Percentiles rank a stretch among this genome's conserved stretches.
Conservation (phyloP, 1,284 basidiomycete species). For the Mycena sp. region DNA sequence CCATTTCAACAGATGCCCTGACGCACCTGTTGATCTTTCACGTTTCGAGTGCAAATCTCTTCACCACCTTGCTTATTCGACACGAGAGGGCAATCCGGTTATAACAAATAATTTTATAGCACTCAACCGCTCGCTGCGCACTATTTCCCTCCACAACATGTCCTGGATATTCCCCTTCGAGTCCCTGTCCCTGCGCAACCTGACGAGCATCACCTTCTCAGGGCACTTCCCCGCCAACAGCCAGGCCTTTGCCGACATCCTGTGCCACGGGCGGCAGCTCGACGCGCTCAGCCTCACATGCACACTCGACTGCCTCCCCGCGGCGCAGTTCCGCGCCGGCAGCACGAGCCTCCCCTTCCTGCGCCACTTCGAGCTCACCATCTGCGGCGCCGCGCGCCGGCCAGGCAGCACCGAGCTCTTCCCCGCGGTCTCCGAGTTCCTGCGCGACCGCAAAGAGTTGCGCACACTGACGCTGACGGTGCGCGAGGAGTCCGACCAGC, state of each 20-base stretch:
- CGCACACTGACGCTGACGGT: slow-evolving; percentile 62
- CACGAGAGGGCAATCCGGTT: slow-evolving; percentile 50
- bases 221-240: slow-evolving; percentile 61
- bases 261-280: slow-evolving; percentile 67
- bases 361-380: slow-evolving; percentile 66
- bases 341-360: slow-evolving; percentile 62
- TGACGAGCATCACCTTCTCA: slow-evolving; percentile 69
- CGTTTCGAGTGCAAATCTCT: slow-evolving; percentile 67
- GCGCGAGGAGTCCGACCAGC: slow-evolving; percentile 55
- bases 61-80: slow-evolving; percentile 63
- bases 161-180: slow-evolving; percentile 66
- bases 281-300: slow-evolving; percentile 66
- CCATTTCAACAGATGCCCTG: slow-evolving; percentile 31
- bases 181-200: slow-evolving; percentile 64
- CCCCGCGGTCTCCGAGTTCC: slow-evolving; percentile 72
- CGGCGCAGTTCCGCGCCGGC: slow-evolving; percentile 58
- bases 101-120: slow-evolving; percentile 58
- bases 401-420: slow-evolving; percentile 68
- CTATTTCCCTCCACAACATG: slow-evolving; percentile 62
- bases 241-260: slow-evolving; percentile 64
- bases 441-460: slow-evolving; percentile 64
- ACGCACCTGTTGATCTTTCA: slow-evolving; percentile 60
- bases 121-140: slow-evolving; percentile 64
- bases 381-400: slow-evolving; percentile 54
- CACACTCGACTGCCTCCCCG: slow-evolving; percentile 57